Conservation (phyloP, 2,329 filamentous ascomycete genomes). For the Monascus ruber region DNA sequence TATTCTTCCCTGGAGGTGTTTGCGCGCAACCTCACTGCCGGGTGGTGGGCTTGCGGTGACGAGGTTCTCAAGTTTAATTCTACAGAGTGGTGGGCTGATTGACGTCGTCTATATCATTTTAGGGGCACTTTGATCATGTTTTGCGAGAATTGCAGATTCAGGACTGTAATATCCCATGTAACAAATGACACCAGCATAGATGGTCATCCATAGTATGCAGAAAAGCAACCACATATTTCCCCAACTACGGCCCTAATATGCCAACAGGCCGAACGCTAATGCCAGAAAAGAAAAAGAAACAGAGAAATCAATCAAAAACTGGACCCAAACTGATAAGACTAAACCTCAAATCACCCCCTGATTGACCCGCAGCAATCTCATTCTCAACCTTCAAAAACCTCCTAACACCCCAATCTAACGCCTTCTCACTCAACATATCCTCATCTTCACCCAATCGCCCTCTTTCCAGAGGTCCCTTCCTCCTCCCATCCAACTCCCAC, state of each 20-base stretch:
- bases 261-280: not conserved
- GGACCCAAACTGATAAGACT: constrained; percentile 51
- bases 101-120: not conserved
- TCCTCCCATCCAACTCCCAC: constrained; percentile 69
- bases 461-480: constrained; percentile 62
- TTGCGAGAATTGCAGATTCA: no score
- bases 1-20: constrained; percentile 51
- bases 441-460: constrained; percentile 49
- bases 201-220: no score
- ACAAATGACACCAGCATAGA: no score
- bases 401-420: constrained; percentile 57
- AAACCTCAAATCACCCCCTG: constrained; percentile 46
- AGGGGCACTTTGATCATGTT: no score
- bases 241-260: not conserved
- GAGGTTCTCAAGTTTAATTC: constrained; percentile 52
- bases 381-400: constrained; percentile 49
- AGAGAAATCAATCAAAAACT: constrained; percentile 35
- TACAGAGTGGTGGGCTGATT: constrained; percentile 37
- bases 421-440: constrained; percentile 64
- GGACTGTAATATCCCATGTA: no score
- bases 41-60: constrained; percentile 53
- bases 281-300: not conserved
- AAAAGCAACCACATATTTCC: no score
- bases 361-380: constrained; percentile 11
- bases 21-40: constrained; percentile 46